Conservation (phyloP, 208 protist genomes). For the Leishmania arabica region DNA sequence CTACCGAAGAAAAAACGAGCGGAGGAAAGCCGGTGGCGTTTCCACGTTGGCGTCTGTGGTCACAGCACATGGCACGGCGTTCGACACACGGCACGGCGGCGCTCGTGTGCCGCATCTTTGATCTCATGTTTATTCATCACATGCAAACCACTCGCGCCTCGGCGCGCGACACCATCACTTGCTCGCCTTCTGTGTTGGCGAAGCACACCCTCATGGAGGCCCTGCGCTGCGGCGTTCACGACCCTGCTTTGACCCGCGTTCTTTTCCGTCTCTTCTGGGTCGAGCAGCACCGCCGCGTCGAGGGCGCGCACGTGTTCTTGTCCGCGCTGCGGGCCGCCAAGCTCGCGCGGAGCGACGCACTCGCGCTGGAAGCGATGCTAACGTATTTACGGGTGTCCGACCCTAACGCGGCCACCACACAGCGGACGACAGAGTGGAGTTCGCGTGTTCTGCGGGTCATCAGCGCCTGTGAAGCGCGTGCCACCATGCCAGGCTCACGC, state of each 20-base stretch:
- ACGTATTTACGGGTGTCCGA: slow-evolving; percentile 50
- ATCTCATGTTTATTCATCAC: slow-evolving; percentile 18
- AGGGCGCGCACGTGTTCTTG: slow-evolving; percentile 71
- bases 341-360: slow-evolving; percentile 23
- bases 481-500: slow-evolving; percentile 2
- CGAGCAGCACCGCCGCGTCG: slow-evolving; percentile 47
- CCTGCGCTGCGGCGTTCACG: slow-evolving; percentile 49
- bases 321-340: slow-evolving; percentile 62
- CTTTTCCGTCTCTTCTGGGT: slow-evolving; percentile 62
- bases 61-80: not conserved
- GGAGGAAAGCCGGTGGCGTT: not conserved
- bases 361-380: slow-evolving; percentile 50
- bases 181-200: slow-evolving; percentile 25
- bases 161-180: not conserved
- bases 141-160: not conserved
- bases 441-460: slow-evolving; percentile 7
- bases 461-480: not conserved
- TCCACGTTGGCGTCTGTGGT: slow-evolving; percentile 10
- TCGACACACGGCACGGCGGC: slow-evolving; percentile 10
- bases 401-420: not conserved
- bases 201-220: slow-evolving; percentile 64
- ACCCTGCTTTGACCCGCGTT: slow-evolving; percentile 29
- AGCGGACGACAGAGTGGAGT: slow-evolving; percentile 10
- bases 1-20: not conserved
- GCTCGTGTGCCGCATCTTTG: slow-evolving; percentile 23